These are phyloP conservation scores for Linanthus parryae DNA, from an alignment of 148 eudicot species.

Conservation along the genomic window DNA sequence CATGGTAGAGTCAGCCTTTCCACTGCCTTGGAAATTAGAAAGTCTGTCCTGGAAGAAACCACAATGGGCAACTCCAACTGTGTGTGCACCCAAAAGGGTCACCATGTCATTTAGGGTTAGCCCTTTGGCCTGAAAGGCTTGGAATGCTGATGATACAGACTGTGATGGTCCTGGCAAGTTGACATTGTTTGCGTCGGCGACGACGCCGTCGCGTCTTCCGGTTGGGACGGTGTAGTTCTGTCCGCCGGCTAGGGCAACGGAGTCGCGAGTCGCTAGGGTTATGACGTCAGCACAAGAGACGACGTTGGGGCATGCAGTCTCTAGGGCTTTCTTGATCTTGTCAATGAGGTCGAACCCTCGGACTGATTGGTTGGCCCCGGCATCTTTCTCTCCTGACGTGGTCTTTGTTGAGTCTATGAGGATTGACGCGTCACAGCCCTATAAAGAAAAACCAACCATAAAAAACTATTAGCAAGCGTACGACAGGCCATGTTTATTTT, in stretches of 20 bases:
- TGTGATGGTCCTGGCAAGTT: conserved; percentile 20
- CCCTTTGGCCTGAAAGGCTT: conserved; percentile 18
- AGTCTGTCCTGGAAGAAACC: conserved; percentile 16
- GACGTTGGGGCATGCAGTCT: conserved; percentile 19
- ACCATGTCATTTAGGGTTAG: conserved; percentile 24
- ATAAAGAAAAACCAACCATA: too few relatives aligned
- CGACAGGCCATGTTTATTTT: too few relatives aligned
- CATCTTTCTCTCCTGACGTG: conserved; percentile 19
- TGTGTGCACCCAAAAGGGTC: conserved; percentile 28
- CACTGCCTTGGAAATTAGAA: conserved; percentile 7
- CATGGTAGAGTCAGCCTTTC: conserved; percentile 18
- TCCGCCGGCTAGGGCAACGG: conserved; percentile 29
- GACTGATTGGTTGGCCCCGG: conserved; percentile 23
- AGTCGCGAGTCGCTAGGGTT: conserved; percentile 29
- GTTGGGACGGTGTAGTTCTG: conserved; percentile 21
- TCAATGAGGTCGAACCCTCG: conserved; percentile 29
- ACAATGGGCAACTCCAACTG: conserved; percentile 29
- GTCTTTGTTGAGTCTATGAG: conserved; percentile 23
- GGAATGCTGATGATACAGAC: conserved; percentile 11
- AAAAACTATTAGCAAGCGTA: too few relatives aligned
- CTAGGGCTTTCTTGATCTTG: conserved; percentile 18
- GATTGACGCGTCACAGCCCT: conserved; percentile 40
- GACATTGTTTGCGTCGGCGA: conserved; percentile 14
- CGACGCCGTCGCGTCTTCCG: conserved; percentile 28
- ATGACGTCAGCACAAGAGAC: conserved; percentile 13